A percentile compares a stretch with the other conserved stretches of the same genome.
Evolutionary conservation across 2,329 filamentous ascomycete species (phyloP).

Genomic region (Cladosporium sphaerospermum): DNA sequence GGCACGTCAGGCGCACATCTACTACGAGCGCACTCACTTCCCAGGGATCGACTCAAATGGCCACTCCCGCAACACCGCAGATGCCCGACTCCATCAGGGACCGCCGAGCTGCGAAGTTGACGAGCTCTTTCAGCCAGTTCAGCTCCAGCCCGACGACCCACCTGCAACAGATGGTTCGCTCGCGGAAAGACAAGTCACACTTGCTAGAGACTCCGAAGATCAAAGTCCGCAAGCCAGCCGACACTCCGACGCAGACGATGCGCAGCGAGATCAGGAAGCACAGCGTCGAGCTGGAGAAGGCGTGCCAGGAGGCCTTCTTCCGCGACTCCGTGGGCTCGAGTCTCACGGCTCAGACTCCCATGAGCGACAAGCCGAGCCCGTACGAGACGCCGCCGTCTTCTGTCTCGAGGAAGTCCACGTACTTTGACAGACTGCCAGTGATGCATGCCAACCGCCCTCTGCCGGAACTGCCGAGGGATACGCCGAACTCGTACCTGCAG

Average conservation of each 20-base stretch:
- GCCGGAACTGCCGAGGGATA: constrained; percentile 40
- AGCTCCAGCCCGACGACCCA: constrained; percentile 28
- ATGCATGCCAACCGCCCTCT: constrained; percentile 36
- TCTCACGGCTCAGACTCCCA: constrained; percentile 35
- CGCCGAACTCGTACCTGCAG: constrained; percentile 47
- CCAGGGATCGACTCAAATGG: constrained; percentile 22
- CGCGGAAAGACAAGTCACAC: constrained; percentile 29
- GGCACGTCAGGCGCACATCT: constrained; percentile 46
- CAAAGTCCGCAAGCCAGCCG: constrained; percentile 33
- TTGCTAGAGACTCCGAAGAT: constrained; percentile 26
- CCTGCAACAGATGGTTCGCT: constrained; percentile 26
- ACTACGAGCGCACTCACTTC: constrained; percentile 35
- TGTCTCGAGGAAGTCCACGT: constrained; percentile 30
- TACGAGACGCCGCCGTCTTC: constrained; percentile 50
- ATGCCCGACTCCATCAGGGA: constrained; percentile 16
- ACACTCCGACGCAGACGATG: constrained; percentile 48
- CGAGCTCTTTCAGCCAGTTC: constrained; percentile 1
- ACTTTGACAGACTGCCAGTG: constrained; percentile 31
- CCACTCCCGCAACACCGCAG: constrained; percentile 22
- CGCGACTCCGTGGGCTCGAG: constrained; percentile 54
- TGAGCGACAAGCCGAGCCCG: constrained; percentile 34
- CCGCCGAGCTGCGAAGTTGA: not conserved
- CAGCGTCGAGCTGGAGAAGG: constrained; percentile 77
- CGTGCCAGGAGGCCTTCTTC: constrained; percentile 90
- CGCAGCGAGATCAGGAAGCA: constrained; percentile 78